These are phyloP conservation scores for Fusarium oxysporum DNA, from an alignment of 2,329 filamentous ascomycete genomes.

Conservation along the genomic window DNA sequence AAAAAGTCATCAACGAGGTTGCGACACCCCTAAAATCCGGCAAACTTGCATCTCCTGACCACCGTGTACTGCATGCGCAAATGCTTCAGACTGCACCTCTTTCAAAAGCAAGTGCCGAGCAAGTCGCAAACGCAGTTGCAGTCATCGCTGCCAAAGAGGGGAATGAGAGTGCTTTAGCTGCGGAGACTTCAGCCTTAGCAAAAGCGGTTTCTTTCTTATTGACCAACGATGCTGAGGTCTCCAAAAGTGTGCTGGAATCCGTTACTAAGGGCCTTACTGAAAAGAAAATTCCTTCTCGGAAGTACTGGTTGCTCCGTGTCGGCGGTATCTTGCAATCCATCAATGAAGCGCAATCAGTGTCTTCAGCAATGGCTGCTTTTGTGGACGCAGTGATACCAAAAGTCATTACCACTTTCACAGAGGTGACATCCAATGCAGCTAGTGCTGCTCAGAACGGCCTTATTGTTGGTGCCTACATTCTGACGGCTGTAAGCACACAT, in stretches of 20 bases:
- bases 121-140: slow-evolving; percentile 74
- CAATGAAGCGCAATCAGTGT: slow-evolving; percentile 58
- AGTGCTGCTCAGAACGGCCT: slow-evolving; percentile 84
- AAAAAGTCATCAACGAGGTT: slow-evolving; percentile 81
- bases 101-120: slow-evolving; percentile 71
- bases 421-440: slow-evolving; percentile 81
- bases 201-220: slow-evolving; percentile 73
- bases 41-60: slow-evolving; percentile 87
- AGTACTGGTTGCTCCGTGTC: slow-evolving; percentile 81
- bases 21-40: slow-evolving; percentile 81
- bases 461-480: slow-evolving; percentile 82
- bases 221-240: slow-evolving; percentile 68
- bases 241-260: slow-evolving; percentile 75
- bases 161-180: slow-evolving; percentile 83
- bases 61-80: slow-evolving; percentile 84
- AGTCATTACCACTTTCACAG: slow-evolving; percentile 78
- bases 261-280: slow-evolving; percentile 86
- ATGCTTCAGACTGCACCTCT: slow-evolving; percentile 76
- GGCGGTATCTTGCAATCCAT: slow-evolving; percentile 75
- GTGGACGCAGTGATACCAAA: slow-evolving; percentile 64
- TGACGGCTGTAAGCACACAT: slow-evolving; percentile 71
- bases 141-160: slow-evolving; percentile 83
- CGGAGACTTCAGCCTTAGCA: slow-evolving; percentile 79
- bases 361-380: slow-evolving; percentile 61
- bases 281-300: slow-evolving; percentile 82